Conservation (phyloP, 495 filamentous ascomycete species). For the Penicillium cinerascens region DNA sequence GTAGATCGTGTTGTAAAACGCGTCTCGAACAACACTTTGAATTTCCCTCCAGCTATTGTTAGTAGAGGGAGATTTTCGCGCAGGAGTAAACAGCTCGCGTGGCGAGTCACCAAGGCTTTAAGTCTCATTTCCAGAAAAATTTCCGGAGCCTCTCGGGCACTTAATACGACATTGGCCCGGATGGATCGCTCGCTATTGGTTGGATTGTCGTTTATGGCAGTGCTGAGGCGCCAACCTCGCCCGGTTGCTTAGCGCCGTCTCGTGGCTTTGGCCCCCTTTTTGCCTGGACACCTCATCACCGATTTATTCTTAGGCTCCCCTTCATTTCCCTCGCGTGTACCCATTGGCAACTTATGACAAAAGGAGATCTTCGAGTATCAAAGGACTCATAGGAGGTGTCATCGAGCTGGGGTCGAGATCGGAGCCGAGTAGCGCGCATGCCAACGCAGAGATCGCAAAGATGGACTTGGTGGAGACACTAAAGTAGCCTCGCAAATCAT, state of each 20-base stretch:
- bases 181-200: background rate
- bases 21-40: background rate
- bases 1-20: background rate
- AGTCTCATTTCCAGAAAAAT: background rate
- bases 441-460: background rate
- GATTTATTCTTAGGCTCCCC: conserved; percentile 1
- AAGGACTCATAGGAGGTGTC: background rate
- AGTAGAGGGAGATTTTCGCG: background rate
- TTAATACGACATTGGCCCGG: conserved; percentile 8
- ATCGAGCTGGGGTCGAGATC: background rate
- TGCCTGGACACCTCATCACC: too few relatives aligned
- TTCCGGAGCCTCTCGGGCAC: conserved; percentile 4
- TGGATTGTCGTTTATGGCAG: background rate
- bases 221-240: background rate
- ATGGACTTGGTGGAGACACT: background rate
- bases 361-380: too few relatives aligned
- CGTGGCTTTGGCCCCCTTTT: conserved; percentile 1
- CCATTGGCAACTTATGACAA: too few relatives aligned
- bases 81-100: background rate
- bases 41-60: background rate
- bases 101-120: background rate
- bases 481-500: background rate
- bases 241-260: background rate
- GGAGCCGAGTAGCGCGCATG: background rate
- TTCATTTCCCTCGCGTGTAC: background rate